Conservation (phyloP, 768 basidiomycete genomes). For the Termitomyces sp. region DNA sequence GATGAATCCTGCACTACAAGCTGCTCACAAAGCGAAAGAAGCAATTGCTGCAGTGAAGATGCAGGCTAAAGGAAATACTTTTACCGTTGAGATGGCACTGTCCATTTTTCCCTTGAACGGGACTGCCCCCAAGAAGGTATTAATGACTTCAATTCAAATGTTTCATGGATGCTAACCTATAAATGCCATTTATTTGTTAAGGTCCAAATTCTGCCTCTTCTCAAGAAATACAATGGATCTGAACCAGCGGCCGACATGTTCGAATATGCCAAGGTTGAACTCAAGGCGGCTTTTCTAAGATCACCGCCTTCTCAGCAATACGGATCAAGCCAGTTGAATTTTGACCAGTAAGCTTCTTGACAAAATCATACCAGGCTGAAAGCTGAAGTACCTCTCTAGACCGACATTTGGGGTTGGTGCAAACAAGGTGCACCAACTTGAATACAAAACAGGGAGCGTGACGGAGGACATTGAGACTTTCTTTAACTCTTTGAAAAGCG, state of each 20-base stretch:
- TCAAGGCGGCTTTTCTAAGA: background rate
- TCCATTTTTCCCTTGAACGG: background rate
- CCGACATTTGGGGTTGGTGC: slow-evolving; percentile 4
- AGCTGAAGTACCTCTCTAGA: background rate
- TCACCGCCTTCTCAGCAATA: background rate
- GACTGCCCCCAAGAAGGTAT: background rate
- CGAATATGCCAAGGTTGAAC: slow-evolving; percentile 5
- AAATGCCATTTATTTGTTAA: no score
- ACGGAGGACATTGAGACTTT: background rate
- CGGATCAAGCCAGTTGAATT: background rate
- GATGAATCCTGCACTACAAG: background rate
- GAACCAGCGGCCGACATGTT: no score
- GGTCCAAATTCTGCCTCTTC: slow-evolving; percentile 4
- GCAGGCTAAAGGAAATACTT: no score
- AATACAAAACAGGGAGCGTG: background rate
- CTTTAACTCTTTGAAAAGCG: background rate
- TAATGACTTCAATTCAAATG: no score
- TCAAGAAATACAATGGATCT: background rate
- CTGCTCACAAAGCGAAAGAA: background rate
- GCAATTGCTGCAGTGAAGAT: no score
- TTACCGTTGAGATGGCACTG: no score
- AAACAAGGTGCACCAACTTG: slow-evolving; percentile 4
- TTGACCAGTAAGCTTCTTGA: background rate
- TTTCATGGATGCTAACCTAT: no score
- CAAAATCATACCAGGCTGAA: background rate